A percentile compares a stretch with the other conserved stretches of the same genome.
Evolutionary conservation across 768 basidiomycete genomes (phyloP).

Genomic region (Naganishia randhawae): DNA sequence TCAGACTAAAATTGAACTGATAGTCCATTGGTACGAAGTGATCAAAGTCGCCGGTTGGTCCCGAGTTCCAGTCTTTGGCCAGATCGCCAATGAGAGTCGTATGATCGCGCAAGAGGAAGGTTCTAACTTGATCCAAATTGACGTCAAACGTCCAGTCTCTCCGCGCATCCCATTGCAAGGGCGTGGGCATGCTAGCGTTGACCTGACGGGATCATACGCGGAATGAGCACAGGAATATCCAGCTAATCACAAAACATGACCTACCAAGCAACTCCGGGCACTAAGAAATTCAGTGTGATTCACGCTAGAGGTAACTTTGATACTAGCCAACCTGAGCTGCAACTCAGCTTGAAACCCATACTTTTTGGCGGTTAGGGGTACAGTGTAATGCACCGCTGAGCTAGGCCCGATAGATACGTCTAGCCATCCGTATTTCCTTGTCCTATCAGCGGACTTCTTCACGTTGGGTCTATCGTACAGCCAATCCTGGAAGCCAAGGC

Average conservation of each 20-base stretch:
- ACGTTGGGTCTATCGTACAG: conserved; percentile 68
- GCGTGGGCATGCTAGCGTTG: conserved; percentile 61
- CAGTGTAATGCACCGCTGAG: conserved; percentile 76
- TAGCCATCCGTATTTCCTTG: conserved; percentile 62
- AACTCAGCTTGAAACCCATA: conserved; percentile 74
- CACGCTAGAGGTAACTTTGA: conserved; percentile 75
- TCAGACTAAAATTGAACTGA: conserved; percentile 63
- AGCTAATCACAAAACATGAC: conserved; percentile 33
- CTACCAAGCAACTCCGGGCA: conserved; percentile 74
- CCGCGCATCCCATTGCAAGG: conserved; percentile 73
- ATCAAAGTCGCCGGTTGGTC: conserved; percentile 72
- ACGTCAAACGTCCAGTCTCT: conserved; percentile 77
- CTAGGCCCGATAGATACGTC: conserved; percentile 71
- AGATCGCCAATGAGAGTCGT: conserved; percentile 90
- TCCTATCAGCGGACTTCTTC: conserved; percentile 55
- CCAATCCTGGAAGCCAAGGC: conserved; percentile 65
- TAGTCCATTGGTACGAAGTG: conserved; percentile 83
- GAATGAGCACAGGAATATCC: conserved; percentile 20
- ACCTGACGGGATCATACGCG: conserved; percentile 32
- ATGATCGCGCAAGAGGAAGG: conserved; percentile 84
- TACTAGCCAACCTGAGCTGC: conserved; percentile 74
- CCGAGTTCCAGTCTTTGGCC: conserved; percentile 84
- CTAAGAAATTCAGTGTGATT: conserved; percentile 77
- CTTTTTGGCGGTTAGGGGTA: conserved; percentile 72
- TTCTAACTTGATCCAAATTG: conserved; percentile 64